Evolutionary conservation across 495 filamentous ascomycete species (phyloP).

Genomic region (Apiosordaria backusii): DNA sequence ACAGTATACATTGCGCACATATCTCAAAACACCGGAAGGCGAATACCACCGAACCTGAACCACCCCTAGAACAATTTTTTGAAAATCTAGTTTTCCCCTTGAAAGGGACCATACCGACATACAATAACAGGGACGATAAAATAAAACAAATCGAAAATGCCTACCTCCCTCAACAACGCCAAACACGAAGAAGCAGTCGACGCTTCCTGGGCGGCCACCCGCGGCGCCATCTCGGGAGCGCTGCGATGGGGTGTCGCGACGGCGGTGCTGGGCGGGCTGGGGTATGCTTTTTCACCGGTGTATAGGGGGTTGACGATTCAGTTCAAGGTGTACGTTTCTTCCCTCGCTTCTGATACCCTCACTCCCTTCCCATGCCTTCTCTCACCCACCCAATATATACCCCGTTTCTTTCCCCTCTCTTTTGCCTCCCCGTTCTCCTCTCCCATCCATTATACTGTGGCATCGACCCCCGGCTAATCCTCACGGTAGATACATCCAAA

Average conservation of each 20-base stretch:
- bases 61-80: too few relatives aligned
- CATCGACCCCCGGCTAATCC: too few relatives aligned
- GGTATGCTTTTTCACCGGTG: slow-evolving; percentile 61
- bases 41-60: too few relatives aligned
- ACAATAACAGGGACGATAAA: background rate
- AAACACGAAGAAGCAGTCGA: slow-evolving; percentile 56
- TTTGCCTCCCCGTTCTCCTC: background rate
- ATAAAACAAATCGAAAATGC: slow-evolving; percentile 25
- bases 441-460: background rate
- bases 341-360: slow-evolving; percentile 5
- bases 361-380: background rate
- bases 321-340: slow-evolving; percentile 72
- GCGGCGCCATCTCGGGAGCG: slow-evolving; percentile 58
- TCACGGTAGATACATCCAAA: slow-evolving; percentile 66
- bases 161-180: slow-evolving; percentile 32
- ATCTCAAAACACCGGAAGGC: too few relatives aligned
- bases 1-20: too few relatives aligned
- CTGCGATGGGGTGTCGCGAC: slow-evolving; percentile 62
- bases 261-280: slow-evolving; percentile 54
- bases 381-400: too few relatives aligned
- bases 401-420: background rate
- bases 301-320: slow-evolving; percentile 82
- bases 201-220: slow-evolving; percentile 60
- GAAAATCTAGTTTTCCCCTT: too few relatives aligned
- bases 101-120: too few relatives aligned